phyloP scores from a whole-genome alignment of 2,329 filamentous ascomycete species.

The Verticillium dahliae region DNA sequence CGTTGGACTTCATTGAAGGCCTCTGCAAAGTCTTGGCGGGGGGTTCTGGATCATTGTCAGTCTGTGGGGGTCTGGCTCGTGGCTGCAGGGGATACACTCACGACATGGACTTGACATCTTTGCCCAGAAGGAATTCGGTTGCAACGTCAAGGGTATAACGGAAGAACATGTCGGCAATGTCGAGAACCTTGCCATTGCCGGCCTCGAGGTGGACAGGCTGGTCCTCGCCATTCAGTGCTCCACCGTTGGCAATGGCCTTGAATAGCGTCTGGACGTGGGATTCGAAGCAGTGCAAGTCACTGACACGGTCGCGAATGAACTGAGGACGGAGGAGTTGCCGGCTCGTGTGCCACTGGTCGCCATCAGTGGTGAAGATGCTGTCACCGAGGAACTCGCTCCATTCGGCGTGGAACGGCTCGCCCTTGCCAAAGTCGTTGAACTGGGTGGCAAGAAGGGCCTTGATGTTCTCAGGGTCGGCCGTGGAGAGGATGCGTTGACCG shows the following conservation, averaged over 20 bases:
- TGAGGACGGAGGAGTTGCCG: slow-evolving; percentile 80
- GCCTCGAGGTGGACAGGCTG: slow-evolving; percentile 57
- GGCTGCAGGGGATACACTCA: slow-evolving; percentile 17
- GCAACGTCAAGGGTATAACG: slow-evolving; percentile 79
- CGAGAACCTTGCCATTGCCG: slow-evolving; percentile 56
- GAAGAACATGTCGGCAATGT: slow-evolving; percentile 75
- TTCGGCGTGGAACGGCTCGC: slow-evolving; percentile 64
- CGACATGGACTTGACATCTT: slow-evolving; percentile 60
- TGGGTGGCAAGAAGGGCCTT: slow-evolving; percentile 86
- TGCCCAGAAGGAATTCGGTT: slow-evolving; percentile 80
- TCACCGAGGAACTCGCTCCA: slow-evolving; percentile 73
- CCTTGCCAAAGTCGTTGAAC: slow-evolving; percentile 80
- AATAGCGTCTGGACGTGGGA: slow-evolving; percentile 70
- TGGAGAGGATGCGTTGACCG: slow-evolving; percentile 61
- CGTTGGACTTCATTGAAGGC: slow-evolving; percentile 76
- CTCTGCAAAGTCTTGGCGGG: slow-evolving; percentile 64
- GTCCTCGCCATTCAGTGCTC: slow-evolving; percentile 49
- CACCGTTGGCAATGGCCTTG: slow-evolving; percentile 54
- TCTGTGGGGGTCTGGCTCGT: not conserved
- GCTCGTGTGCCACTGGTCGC: slow-evolving; percentile 69
- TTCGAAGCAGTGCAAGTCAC: slow-evolving; percentile 77
- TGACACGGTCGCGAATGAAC: slow-evolving; percentile 78
- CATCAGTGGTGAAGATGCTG: slow-evolving; percentile 76
- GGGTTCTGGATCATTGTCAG: slow-evolving; percentile 26
- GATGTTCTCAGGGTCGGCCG: slow-evolving; percentile 81